phyloP scores from a whole-genome alignment of 2,329 filamentous ascomycete genomes.

The Trichophyton benhamiae region DNA sequence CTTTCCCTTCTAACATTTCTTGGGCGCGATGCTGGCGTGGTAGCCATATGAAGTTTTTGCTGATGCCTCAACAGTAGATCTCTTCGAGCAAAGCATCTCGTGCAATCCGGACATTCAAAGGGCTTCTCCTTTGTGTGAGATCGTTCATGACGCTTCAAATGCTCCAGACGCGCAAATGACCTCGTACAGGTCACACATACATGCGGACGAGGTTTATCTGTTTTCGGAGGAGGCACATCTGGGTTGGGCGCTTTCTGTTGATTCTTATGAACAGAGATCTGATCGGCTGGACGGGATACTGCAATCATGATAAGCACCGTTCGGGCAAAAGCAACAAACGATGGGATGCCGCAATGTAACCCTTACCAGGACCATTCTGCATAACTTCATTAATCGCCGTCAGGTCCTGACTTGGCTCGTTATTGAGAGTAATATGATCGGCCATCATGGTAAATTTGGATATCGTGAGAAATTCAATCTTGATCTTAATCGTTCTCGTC shows the following conservation, averaged over 20 bases:
- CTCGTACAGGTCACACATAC: constrained; percentile 82
- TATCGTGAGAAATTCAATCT: not conserved
- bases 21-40: constrained; percentile 73
- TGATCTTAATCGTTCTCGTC: not conserved
- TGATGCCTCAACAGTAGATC: constrained; percentile 89
- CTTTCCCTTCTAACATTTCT: constrained; percentile 78
- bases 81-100: constrained; percentile 84
- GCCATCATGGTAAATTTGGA: constrained; percentile 21
- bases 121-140: constrained; percentile 99
- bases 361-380: constrained; percentile 29
- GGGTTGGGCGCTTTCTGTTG: constrained; percentile 9
- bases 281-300: constrained; percentile 9
- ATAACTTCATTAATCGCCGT: constrained; percentile 32
- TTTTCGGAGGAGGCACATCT: constrained; percentile 51
- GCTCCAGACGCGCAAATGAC: constrained; percentile 88
- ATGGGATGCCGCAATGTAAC: not conserved
- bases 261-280: not conserved
- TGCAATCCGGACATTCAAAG: constrained; percentile 91
- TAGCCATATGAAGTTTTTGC: constrained; percentile 94
- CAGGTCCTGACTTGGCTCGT: constrained; percentile 27
- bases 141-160: constrained; percentile 91
- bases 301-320: constrained; percentile 10
- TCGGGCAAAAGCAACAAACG: constrained; percentile 3
- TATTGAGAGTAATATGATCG: constrained; percentile 24
- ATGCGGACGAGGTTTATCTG: constrained; percentile 92